These are phyloP conservation scores for Iris macrosiphon DNA, from an alignment of 106 monocot species.

Conservation along the genomic window DNA sequence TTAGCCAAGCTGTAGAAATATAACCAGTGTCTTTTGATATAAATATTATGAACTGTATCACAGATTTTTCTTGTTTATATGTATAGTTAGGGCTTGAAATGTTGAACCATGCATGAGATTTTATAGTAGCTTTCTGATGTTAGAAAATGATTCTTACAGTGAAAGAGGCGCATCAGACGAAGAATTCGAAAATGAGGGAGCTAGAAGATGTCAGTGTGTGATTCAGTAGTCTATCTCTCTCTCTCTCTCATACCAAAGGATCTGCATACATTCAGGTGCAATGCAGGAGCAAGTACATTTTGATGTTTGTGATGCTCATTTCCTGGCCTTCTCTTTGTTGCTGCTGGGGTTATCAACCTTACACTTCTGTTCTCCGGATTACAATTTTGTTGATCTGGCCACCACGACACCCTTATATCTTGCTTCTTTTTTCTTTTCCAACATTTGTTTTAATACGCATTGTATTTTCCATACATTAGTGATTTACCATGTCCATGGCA, in stretches of 20 bases:
- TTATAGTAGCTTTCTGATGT: too few species aligned
- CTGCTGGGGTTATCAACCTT: neutral
- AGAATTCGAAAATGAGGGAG: constrained; percentile 6
- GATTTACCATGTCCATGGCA: too few species aligned
- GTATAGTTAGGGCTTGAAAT: too few species aligned
- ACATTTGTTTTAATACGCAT: too few species aligned
- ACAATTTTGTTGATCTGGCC: constrained; percentile 13
- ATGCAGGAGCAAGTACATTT: neutral
- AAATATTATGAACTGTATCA: too few species aligned
- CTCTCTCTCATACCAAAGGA: neutral
- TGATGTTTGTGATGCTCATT: neutral
- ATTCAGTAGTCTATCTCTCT: constrained; percentile 19
- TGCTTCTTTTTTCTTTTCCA: neutral
- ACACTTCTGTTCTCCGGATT: neutral
- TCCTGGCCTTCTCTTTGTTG: neutral
- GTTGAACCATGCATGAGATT: too few species aligned
- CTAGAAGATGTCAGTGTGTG: constrained; percentile 36
- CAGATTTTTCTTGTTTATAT: too few species aligned
- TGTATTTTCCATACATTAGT: too few species aligned
- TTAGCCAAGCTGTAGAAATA: too few species aligned
- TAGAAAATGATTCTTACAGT: constrained; percentile 11
- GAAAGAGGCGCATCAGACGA: constrained; percentile 19
- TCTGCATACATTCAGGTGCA: neutral
- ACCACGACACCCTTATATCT: neutral
- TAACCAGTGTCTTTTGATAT: too few species aligned